A percentile compares a stretch with the other conserved stretches of the same genome.
Conservation (phyloP, 2,329 filamentous ascomycete genomes). For the Camillea tinctor region DNA sequence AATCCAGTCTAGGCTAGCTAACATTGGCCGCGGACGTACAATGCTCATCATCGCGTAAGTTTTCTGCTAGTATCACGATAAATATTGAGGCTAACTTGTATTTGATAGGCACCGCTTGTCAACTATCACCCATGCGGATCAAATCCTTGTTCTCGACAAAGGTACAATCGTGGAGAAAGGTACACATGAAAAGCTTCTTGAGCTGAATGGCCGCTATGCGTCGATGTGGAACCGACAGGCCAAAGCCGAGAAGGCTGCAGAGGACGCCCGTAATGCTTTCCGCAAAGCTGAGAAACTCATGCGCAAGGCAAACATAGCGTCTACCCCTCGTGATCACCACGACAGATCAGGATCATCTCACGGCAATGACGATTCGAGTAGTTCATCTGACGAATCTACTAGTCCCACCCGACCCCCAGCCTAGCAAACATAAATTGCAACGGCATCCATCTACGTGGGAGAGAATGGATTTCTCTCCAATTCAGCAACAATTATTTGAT, state of each 20-base stretch:
- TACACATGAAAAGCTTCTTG: conserved; percentile 74
- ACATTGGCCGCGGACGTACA: conserved; percentile 80
- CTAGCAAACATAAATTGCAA: conserved; percentile 5
- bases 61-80: background rate
- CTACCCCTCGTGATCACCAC: conserved; percentile 25
- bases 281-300: conserved; percentile 44
- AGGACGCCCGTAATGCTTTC: conserved; percentile 50
- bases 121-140: conserved; percentile 81
- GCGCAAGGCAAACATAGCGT: conserved; percentile 49
- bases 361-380: conserved; percentile 41
- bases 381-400: conserved; percentile 33
- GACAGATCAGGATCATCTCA: conserved; percentile 32
- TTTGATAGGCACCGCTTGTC: conserved; percentile 76
- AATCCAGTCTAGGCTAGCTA: conserved; percentile 83
- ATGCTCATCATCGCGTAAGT: conserved; percentile 91
- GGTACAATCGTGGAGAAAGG: conserved; percentile 77
- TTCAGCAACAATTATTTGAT: conserved; percentile 7
- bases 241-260: conserved; percentile 68
- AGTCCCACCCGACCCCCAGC: conserved; percentile 13
- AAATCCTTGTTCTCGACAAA: conserved; percentile 75
- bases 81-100: conserved; percentile 19
- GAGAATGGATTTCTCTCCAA: background rate
- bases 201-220: conserved; percentile 69
- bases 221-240: conserved; percentile 92
- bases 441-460: background rate